These are phyloP conservation scores for Xylona heveae DNA, from an alignment of 495 filamentous ascomycete species.

Conservation along the genomic window DNA sequence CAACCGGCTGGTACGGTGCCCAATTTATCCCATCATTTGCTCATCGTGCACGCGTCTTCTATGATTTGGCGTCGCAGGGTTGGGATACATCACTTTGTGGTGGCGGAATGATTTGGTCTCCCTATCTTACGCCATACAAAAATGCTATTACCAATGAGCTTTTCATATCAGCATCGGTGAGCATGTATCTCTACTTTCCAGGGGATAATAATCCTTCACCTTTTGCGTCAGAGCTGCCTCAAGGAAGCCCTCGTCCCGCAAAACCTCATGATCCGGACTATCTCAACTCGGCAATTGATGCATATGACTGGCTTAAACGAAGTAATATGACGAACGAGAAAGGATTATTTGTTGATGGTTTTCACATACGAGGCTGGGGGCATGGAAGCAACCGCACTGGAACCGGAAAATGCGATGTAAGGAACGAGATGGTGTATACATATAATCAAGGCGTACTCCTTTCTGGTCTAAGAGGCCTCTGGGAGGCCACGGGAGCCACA, in stretches of 20 bases:
- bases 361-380: slow-evolving; percentile 56
- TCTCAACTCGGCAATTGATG: slow-evolving; percentile 50
- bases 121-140: slow-evolving; percentile 66
- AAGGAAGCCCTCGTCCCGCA: slow-evolving; percentile 21
- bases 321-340: slow-evolving; percentile 63
- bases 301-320: slow-evolving; percentile 54
- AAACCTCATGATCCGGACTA: slow-evolving; percentile 40
- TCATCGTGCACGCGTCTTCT: slow-evolving; percentile 75
- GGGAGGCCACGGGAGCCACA: slow-evolving; percentile 40
- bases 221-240: slow-evolving; percentile 21
- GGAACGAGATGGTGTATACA: slow-evolving; percentile 79
- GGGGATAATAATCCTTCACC: slow-evolving; percentile 55
- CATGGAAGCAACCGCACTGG: slow-evolving; percentile 28
- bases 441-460: slow-evolving; percentile 96
- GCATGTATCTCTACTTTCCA: slow-evolving; percentile 83
- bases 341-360: slow-evolving; percentile 80
- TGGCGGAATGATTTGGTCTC: slow-evolving; percentile 90
- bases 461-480: slow-evolving; percentile 62
- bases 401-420: slow-evolving; percentile 43
- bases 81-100: slow-evolving; percentile 71
- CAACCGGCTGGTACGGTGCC: slow-evolving; percentile 42
- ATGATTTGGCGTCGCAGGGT: slow-evolving; percentile 53
- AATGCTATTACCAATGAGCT: slow-evolving; percentile 96
- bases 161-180: slow-evolving; percentile 61
- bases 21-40: slow-evolving; percentile 64